Percentiles rank a stretch among this genome's conserved stretches.
Evolutionary conservation across 768 basidiomycete genomes (phyloP).

Genomic region (Tricholoma saponaceum): DNA sequence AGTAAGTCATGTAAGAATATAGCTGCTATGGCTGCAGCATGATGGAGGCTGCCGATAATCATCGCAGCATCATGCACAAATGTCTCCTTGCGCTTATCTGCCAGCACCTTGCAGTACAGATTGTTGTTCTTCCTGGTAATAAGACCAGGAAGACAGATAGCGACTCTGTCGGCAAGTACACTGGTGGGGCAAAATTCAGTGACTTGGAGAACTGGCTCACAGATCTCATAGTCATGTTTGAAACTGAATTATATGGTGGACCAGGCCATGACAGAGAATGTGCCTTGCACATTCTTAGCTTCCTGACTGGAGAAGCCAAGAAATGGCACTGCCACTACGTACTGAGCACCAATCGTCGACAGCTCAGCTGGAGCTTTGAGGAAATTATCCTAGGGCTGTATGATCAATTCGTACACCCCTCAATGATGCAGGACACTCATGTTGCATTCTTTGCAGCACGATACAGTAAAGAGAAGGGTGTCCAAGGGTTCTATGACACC

Average conservation of each 20-base stretch:
- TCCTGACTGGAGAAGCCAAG: too few species aligned
- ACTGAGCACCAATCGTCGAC: neutral
- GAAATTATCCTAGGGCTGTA: neutral
- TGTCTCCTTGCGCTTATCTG: too few species aligned
- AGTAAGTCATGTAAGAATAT: too few species aligned
- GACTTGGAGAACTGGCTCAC: neutral
- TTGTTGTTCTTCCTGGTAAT: too few species aligned
- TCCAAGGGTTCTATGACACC: neutral
- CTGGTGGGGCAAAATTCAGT: neutral
- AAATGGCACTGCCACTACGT: neutral
- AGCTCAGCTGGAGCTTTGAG: neutral
- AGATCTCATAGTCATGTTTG: neutral
- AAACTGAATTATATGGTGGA: neutral
- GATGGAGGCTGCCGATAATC: too few species aligned
- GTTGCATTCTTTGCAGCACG: neutral
- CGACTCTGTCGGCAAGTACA: neutral
- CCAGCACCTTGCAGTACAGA: too few species aligned
- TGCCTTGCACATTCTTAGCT: neutral
- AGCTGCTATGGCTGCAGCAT: too few species aligned
- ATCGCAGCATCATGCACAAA: too few species aligned
- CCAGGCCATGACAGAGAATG: neutral
- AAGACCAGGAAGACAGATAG: neutral
- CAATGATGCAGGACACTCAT: neutral
- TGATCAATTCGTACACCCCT: neutral
- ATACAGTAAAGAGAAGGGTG: neutral